phyloP scores from a whole-genome alignment of 495 filamentous ascomycete species.

The Clavariopsis aquatica region DNA sequence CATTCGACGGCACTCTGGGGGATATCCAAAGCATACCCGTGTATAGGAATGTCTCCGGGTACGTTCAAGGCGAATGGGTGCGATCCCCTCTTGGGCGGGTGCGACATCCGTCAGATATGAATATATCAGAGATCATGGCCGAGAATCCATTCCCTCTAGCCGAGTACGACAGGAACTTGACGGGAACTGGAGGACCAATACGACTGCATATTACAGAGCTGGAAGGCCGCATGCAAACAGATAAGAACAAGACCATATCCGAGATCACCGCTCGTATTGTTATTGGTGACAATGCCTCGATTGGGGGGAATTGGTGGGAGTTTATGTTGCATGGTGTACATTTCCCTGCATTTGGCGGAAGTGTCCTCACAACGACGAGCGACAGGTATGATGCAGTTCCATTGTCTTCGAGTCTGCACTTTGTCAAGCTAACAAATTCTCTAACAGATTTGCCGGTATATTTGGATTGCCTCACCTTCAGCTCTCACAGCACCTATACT shows the following conservation, averaged over 20 bases:
- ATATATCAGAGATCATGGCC: constrained; percentile 53
- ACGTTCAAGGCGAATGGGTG: constrained; percentile 74
- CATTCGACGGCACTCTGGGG: constrained; percentile 40
- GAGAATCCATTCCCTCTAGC: constrained; percentile 28
- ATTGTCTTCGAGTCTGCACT: not conserved
- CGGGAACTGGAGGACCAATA: constrained; percentile 28
- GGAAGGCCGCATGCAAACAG: constrained; percentile 16
- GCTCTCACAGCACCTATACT: constrained; percentile 64
- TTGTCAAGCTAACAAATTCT: not conserved
- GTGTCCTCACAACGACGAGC: constrained; percentile 82
- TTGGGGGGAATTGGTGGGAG: constrained; percentile 66
- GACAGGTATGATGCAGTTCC: constrained; percentile 62
- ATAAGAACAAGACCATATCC: constrained; percentile 32
- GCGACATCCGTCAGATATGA: constrained; percentile 48
- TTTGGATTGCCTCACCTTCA: constrained; percentile 85
- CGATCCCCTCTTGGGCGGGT: constrained; percentile 53
- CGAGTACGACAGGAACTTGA: constrained; percentile 42
- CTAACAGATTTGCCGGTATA: constrained; percentile 68
- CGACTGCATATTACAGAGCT: constrained; percentile 32
- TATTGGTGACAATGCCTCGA: constrained; percentile 68
- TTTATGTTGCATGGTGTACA: constrained; percentile 79
- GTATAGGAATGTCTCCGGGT: constrained; percentile 82
- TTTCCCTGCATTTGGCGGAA: constrained; percentile 71
- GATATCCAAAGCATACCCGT: constrained; percentile 47
- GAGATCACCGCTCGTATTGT: constrained; percentile 65